Conservation (phyloP, 108 stramenopile genomes). For the Pseudonitzschia pungens region DNA sequence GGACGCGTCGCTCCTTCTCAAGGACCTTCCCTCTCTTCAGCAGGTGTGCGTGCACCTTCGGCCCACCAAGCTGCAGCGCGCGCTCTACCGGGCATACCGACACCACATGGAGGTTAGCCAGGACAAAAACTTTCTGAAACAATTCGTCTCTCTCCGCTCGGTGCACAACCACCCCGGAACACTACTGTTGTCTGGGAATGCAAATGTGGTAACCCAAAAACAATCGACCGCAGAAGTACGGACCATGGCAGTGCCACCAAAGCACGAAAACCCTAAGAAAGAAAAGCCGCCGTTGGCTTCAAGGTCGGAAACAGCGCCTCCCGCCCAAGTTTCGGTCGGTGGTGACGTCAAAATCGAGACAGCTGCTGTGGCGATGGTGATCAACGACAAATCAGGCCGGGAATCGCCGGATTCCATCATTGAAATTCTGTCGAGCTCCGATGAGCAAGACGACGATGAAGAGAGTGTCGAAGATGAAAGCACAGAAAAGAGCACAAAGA, state of each 20-base stretch:
- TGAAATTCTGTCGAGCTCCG: constrained; percentile 29
- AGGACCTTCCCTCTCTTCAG: constrained; percentile 61
- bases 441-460: constrained; percentile 22
- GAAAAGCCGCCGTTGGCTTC: too few relatives aligned
- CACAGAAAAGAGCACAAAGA: constrained; percentile 10
- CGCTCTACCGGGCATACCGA: constrained; percentile 51
- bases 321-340: not conserved
- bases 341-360: not conserved
- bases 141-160: constrained; percentile 46
- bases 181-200: not conserved
- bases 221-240: not conserved
- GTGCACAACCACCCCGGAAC: constrained; percentile 67
- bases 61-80: constrained; percentile 57
- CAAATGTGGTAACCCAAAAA: constrained; percentile 5
- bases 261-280: too few relatives aligned
- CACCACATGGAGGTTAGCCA: constrained; percentile 29
- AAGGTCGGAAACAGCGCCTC: not conserved
- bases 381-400: not conserved
- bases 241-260: not conserved
- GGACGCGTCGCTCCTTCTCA: constrained; percentile 44
- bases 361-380: too few relatives aligned
- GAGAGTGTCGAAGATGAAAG: constrained; percentile 8
- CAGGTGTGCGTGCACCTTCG: constrained; percentile 63
- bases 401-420: constrained; percentile 8
- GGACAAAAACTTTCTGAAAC: constrained; percentile 51